phyloP scores from a whole-genome alignment of 352 stramenopile species.

The Pythium periplocum region DNA sequence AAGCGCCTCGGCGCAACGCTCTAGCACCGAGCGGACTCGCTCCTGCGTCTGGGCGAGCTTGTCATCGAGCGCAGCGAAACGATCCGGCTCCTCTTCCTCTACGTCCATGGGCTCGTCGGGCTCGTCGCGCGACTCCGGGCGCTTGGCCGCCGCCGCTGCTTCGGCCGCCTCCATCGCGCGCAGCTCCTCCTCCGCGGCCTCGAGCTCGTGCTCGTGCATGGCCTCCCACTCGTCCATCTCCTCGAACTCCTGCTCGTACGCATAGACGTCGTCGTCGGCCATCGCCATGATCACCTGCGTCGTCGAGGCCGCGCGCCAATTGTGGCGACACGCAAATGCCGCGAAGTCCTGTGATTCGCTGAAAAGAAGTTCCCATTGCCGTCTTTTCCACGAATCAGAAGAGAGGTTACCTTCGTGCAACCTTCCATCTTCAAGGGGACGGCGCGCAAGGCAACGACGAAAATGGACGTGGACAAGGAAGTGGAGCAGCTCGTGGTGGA shows the following conservation, averaged over 20 bases:
- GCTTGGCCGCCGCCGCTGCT: background rate
- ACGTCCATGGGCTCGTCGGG: constrained; percentile 8
- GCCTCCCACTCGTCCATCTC: constrained; percentile 80
- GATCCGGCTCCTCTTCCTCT: background rate
- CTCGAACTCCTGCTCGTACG: constrained; percentile 73
- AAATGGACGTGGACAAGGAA: constrained; percentile 68
- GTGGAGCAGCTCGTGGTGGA: constrained; percentile 63
- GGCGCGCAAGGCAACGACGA: background rate
- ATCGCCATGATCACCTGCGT: constrained; percentile 15
- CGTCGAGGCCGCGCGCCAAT: background rate
- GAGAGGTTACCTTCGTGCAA: constrained; percentile 6
- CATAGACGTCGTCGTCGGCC: constrained; percentile 66
- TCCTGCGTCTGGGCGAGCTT: constrained; percentile 34
- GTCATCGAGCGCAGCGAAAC: constrained; percentile 13
- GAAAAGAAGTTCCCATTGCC: constrained; percentile 5
- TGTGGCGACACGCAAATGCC: constrained; percentile 12
- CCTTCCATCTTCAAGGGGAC: constrained; percentile 12
- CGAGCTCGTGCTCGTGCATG: constrained; percentile 79
- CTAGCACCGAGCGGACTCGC: constrained; percentile 47
- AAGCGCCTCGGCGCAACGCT: constrained; percentile 54
- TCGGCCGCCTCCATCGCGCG: constrained; percentile 48
- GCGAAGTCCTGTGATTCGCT: constrained; percentile 24
- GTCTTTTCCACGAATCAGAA: no score
- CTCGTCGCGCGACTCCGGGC: background rate
- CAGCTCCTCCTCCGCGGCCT: constrained; percentile 66